Conservation (phyloP, 2,329 filamentous ascomycete genomes). For the Pseudomassariella vexata region DNA sequence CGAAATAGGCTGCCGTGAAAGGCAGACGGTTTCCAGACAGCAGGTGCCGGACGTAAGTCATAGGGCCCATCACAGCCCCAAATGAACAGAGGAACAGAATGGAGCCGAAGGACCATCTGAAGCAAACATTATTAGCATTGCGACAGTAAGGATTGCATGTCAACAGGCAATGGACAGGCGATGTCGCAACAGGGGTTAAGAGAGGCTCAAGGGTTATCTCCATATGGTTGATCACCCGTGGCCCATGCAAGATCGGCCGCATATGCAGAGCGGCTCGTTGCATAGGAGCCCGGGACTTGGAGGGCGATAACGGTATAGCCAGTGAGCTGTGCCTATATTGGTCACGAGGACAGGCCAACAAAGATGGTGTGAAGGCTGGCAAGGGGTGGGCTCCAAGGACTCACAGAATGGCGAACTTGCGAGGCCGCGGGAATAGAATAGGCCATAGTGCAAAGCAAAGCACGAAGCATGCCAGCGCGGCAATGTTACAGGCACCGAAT, state of each 20-base stretch:
- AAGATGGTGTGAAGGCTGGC: no score
- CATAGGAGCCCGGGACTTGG: slow-evolving; percentile 10
- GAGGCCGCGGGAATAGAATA: slow-evolving; percentile 69
- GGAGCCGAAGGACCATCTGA: slow-evolving; percentile 92
- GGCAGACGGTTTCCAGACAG: slow-evolving; percentile 79
- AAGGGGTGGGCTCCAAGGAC: slow-evolving; percentile 30
- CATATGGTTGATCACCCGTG: slow-evolving; percentile 16
- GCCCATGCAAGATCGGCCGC: slow-evolving; percentile 18
- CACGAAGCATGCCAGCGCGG: slow-evolving; percentile 85
- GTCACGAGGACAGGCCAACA: slow-evolving; percentile 7
- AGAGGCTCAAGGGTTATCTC: slow-evolving; percentile 12
- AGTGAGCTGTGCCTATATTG: slow-evolving; percentile 4
- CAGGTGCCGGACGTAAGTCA: slow-evolving; percentile 77
- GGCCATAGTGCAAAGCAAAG: slow-evolving; percentile 89
- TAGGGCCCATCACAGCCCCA: slow-evolving; percentile 88
- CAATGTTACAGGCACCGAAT: slow-evolving; percentile 86
- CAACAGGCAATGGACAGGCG: no score
- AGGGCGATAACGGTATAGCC: slow-evolving; percentile 3
- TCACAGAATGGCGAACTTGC: slow-evolving; percentile 97
- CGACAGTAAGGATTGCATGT: slow-evolving; percentile 5
- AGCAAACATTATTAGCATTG: slow-evolving; percentile 5
- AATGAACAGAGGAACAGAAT: slow-evolving; percentile 86
- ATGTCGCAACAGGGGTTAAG: no score
- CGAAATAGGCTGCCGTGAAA: slow-evolving; percentile 93
- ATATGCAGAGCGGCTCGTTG: slow-evolving; percentile 23